phyloP scores from a whole-genome alignment of 345 rosid genomes.

The Erodium maritimum region DNA sequence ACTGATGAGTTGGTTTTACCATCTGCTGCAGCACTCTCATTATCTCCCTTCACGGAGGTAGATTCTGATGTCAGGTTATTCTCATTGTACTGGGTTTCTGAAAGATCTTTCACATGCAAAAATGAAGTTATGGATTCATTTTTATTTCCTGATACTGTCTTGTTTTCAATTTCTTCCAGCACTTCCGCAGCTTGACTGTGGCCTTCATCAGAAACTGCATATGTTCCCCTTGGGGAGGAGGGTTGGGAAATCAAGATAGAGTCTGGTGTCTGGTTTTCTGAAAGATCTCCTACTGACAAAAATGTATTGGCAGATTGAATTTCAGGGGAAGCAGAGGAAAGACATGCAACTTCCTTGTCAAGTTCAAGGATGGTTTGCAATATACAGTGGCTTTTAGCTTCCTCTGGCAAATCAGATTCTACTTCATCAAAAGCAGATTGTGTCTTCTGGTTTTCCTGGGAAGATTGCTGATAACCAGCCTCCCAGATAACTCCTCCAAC shows the following conservation, averaged over 20 bases:
- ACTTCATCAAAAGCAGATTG: no score
- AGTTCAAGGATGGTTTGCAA: neutral
- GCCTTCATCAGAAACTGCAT: neutral
- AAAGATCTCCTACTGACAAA: neutral
- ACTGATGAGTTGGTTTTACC: no score
- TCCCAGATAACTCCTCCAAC: conserved; percentile 17
- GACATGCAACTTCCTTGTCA: neutral
- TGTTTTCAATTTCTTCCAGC: conserved; percentile 8
- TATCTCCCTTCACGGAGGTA: no score
- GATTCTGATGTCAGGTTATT: no score
- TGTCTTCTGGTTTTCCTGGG: neutral
- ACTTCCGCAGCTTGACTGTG: conserved; percentile 2
- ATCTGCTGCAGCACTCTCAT: no score
- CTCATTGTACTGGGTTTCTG: no score
- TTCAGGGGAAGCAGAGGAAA: neutral
- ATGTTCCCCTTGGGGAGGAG: neutral
- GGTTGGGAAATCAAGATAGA: neutral
- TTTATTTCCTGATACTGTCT: no score
- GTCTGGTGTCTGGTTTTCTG: neutral
- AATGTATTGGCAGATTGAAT: neutral
- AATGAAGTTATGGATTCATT: no score
- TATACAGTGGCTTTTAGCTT: neutral
- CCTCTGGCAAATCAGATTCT: conserved; percentile 1
- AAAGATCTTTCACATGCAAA: no score
- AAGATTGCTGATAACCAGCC: conserved; percentile 3